These are phyloP conservation scores for Termitomyces sp. DNA, from an alignment of 768 basidiomycete species.

Conservation along the genomic window DNA sequence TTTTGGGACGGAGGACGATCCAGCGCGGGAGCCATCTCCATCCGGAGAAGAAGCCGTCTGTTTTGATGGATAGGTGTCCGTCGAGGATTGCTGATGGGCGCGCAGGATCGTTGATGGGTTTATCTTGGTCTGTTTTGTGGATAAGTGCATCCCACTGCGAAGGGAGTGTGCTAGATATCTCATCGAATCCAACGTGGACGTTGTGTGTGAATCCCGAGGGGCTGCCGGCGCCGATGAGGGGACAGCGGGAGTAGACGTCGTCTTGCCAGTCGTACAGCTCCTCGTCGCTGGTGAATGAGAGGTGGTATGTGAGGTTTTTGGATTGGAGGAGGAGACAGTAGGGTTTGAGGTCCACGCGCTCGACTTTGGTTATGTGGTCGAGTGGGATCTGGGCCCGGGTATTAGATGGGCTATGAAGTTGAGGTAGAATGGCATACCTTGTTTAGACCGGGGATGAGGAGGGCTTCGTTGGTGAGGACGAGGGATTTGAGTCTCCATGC, in stretches of 20 bases:
- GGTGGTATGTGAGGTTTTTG: conserved; percentile 27
- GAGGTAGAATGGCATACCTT: conserved; percentile 8
- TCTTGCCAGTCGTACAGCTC: conserved; percentile 46
- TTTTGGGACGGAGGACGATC: conserved; percentile 65
- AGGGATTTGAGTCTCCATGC: conserved; percentile 18
- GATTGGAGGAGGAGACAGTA: conserved; percentile 33
- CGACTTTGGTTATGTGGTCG: conserved; percentile 32
- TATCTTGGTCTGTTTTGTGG: too few relatives aligned
- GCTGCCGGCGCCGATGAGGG: conserved; percentile 29
- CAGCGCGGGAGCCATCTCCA: conserved; percentile 78
- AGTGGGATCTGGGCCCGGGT: conserved; percentile 23
- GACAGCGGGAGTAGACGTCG: conserved; percentile 38
- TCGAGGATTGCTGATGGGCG: conserved; percentile 38
- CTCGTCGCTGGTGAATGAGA: conserved; percentile 34
- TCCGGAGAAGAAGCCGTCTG: conserved; percentile 65
- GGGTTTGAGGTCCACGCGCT: conserved; percentile 34
- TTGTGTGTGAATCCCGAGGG: conserved; percentile 39
- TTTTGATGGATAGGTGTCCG: conserved; percentile 68
- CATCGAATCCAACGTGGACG: conserved; percentile 34
- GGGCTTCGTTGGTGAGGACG: conserved; percentile 15
- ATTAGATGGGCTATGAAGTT: neutral
- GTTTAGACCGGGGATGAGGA: conserved; percentile 16
- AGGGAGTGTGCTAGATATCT: conserved; percentile 20
- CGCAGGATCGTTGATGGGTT: too few relatives aligned
- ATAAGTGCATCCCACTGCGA: conserved; percentile 14